Evolutionary conservation across 306 rosid species (phyloP).

Genomic region (Quercus mongolica): DNA sequence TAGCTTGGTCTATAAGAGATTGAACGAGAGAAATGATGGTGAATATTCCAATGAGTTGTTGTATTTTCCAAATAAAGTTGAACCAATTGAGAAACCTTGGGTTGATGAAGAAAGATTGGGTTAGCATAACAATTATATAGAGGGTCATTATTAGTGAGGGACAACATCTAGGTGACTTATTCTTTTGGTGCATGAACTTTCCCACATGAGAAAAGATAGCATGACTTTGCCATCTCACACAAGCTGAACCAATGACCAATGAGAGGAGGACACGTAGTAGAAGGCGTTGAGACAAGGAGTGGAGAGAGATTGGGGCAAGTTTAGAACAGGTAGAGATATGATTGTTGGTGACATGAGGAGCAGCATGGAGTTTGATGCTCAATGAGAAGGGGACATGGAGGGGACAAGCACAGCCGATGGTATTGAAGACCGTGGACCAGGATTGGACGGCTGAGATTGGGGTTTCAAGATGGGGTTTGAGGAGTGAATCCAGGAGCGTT

Average conservation of each 20-base stretch:
- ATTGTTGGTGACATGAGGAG: constrained; percentile 29
- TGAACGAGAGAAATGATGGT: not conserved
- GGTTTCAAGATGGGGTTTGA: not conserved
- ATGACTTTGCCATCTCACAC: constrained; percentile 20
- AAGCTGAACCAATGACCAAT: constrained; percentile 39
- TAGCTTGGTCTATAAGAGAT: not conserved
- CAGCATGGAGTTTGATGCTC: constrained; percentile 36
- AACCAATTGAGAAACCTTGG: too few species aligned
- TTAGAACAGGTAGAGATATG: constrained; percentile 26
- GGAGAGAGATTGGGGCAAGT: not conserved
- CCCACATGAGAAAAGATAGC: constrained; percentile 10
- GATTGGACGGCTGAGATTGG: constrained; percentile 42
- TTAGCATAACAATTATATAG: constrained; percentile 37
- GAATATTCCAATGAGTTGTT: not conserved
- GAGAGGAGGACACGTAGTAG: constrained; percentile 12
- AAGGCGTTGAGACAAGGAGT: constrained; percentile 17
- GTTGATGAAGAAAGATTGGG: constrained; percentile 7
- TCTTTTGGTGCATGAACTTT: constrained; percentile 37
- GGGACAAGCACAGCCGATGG: constrained; percentile 36
- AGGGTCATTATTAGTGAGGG: constrained; percentile 7
- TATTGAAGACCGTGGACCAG: constrained; percentile 38
- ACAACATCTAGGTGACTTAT: constrained; percentile 37
- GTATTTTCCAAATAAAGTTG: too few species aligned
- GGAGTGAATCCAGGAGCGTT: constrained; percentile 29
- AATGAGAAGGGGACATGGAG: constrained; percentile 35